Conservation (phyloP, 2,329 filamentous ascomycete genomes). For the Bipolaris victoriae region DNA sequence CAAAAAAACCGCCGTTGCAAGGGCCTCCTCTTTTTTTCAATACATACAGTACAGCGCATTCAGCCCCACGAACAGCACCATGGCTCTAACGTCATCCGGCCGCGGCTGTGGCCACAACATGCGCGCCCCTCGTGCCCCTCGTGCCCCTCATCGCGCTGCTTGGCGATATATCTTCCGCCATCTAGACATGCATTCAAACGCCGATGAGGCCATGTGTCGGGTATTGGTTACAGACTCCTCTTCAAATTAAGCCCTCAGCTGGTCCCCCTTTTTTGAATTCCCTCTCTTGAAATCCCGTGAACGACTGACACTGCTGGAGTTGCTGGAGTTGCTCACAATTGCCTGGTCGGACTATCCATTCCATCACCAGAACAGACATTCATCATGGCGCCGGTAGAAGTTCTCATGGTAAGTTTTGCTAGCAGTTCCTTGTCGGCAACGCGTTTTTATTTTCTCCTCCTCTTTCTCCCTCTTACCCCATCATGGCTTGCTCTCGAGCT, state of each 20-base stretch:
- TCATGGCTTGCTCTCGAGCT: constrained; percentile 9
- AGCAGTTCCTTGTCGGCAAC: constrained; percentile 13
- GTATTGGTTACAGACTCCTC: constrained; percentile 11
- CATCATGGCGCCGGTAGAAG: constrained; percentile 57
- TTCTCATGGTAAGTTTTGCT: constrained; percentile 52
- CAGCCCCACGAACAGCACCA: constrained; percentile 8
- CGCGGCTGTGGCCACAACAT: constrained; percentile 41
- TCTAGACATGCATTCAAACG: constrained; percentile 27
- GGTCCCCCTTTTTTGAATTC: background rate
- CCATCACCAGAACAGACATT: constrained; percentile 2
- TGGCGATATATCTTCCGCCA: constrained; percentile 36
- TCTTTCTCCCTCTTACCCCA: background rate
- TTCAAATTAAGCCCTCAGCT: constrained; percentile 13
- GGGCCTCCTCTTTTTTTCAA: background rate
- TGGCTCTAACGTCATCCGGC: constrained; percentile 27
- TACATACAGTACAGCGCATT: background rate
- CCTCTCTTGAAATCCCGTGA: constrained; percentile 1
- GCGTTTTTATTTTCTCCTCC: background rate
- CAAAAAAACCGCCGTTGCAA: background rate
- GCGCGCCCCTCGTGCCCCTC: constrained; percentile 16
- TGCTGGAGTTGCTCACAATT: constrained; percentile 7
- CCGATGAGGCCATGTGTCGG: constrained; percentile 25
- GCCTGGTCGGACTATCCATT: background rate
- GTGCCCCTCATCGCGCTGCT: constrained; percentile 36
- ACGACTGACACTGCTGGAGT: constrained; percentile 5